Conservation (phyloP, 805 yeast species). For the Torulaspora delbrueckii region DNA sequence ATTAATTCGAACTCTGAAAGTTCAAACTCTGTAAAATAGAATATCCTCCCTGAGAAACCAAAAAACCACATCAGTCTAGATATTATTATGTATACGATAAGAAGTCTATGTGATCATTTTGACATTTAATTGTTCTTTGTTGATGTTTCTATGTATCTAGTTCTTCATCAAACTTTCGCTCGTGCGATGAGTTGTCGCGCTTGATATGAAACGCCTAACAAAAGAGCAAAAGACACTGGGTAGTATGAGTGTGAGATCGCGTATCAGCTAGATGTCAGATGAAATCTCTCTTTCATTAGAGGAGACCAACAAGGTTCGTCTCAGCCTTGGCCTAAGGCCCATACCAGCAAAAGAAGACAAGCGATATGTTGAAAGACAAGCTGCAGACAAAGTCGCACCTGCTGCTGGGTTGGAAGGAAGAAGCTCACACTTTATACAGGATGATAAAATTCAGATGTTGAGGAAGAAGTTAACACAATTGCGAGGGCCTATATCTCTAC, state of each 20-base stretch:
- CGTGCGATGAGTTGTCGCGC: slow-evolving; percentile 1
- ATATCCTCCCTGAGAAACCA: slow-evolving; percentile 6
- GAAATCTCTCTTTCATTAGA: slow-evolving; percentile 34
- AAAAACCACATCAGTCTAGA: slow-evolving; percentile 3
- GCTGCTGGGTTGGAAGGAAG: neutral
- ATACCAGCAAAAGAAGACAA: slow-evolving; percentile 18
- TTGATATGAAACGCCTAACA: neutral
- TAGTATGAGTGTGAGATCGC: no score
- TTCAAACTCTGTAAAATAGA: slow-evolving; percentile 25
- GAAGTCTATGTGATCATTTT: neutral
- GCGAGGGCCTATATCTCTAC: neutral
- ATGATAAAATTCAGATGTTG: slow-evolving; percentile 17
- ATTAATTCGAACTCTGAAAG: slow-evolving; percentile 3
- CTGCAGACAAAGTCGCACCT: neutral
- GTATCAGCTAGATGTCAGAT: slow-evolving; percentile 16
- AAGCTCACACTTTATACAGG: slow-evolving; percentile 10
- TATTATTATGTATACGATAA: slow-evolving; percentile 4
- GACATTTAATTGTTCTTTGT: neutral
- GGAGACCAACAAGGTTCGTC: slow-evolving; percentile 43
- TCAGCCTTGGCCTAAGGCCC: slow-evolving; percentile 39
- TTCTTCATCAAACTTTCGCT: neutral
- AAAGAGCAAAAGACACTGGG: neutral
- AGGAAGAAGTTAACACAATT: slow-evolving; percentile 18
- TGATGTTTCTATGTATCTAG: neutral
- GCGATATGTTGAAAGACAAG: neutral